Conservation (phyloP, 768 basidiomycete genomes). For the Paxillus rubicundulus region DNA sequence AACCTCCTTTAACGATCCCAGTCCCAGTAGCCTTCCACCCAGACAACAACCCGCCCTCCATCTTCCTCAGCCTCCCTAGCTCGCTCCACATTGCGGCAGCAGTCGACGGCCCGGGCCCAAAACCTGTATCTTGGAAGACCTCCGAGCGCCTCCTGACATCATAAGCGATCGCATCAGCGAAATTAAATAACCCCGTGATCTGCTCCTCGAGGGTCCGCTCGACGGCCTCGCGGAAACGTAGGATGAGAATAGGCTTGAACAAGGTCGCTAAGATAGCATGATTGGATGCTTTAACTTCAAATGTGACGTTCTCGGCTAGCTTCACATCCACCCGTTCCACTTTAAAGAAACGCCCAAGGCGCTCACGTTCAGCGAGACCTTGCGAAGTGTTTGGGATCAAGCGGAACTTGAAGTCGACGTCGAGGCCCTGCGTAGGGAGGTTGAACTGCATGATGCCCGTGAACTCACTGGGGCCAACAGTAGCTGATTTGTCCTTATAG, state of each 20-base stretch:
- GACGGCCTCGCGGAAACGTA: conserved; percentile 57
- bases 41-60: conserved; percentile 32
- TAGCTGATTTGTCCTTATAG: conserved; percentile 60
- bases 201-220: conserved; percentile 58
- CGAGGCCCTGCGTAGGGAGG: conserved; percentile 65
- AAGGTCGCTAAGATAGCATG: conserved; percentile 59
- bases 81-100: conserved; percentile 71
- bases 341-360: conserved; percentile 49
- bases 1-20: conserved; percentile 57
- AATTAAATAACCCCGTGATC: conserved; percentile 49
- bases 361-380: conserved; percentile 44
- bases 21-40: conserved; percentile 60
- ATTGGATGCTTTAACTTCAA: conserved; percentile 59
- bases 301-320: conserved; percentile 54
- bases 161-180: conserved; percentile 54
- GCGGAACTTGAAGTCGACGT: conserved; percentile 64
- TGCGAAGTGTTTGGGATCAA: conserved; percentile 51
- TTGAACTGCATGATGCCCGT: conserved; percentile 60
- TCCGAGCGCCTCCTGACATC: conserved; percentile 56
- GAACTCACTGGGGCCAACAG: conserved; percentile 53
- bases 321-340: conserved; percentile 54
- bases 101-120: conserved; percentile 46
- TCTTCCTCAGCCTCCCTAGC: conserved; percentile 52
- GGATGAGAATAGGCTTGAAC: conserved; percentile 60
- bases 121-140: conserved; percentile 65